phyloP scores from a whole-genome alignment of 352 stramenopile genomes.

The Blastocystis sp. region DNA sequence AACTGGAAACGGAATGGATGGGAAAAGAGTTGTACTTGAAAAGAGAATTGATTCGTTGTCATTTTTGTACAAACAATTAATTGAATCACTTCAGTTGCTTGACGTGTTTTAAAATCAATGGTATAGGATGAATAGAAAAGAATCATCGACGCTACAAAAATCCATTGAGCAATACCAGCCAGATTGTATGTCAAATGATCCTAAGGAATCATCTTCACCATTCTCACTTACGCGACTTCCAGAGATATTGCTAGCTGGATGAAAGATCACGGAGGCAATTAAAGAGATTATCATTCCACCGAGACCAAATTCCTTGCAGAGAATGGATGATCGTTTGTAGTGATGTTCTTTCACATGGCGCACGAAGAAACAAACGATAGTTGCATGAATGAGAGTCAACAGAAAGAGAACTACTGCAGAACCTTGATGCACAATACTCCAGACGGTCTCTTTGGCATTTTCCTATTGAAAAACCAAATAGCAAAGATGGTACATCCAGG shows the following conservation, averaged over 20 bases:
- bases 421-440: slow-evolving; percentile 61
- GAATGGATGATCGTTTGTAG: not conserved
- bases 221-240: not conserved
- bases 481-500: slow-evolving; percentile 6
- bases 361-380: slow-evolving; percentile 44
- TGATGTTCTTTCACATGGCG: not conserved
- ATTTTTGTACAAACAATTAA: slow-evolving; percentile 50
- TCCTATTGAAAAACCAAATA: not conserved
- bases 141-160: slow-evolving; percentile 63
- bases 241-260: slow-evolving; percentile 45
- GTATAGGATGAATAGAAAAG: slow-evolving; percentile 49
- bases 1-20: not conserved
- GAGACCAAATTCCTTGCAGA: not conserved
- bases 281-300: slow-evolving; percentile 12
- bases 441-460: slow-evolving; percentile 1
- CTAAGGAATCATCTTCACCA: not conserved
- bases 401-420: slow-evolving; percentile 63
- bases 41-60: not conserved
- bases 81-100: not conserved
- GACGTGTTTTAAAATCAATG: slow-evolving; percentile 25
- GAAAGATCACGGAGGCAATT: slow-evolving; percentile 49
- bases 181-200: slow-evolving; percentile 14
- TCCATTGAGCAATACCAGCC: slow-evolving; percentile 52
- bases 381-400: slow-evolving; percentile 33
- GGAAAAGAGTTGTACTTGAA: slow-evolving; percentile 2